Conservation (phyloP, 768 basidiomycete species). For the Leccinellum albellum region DNA sequence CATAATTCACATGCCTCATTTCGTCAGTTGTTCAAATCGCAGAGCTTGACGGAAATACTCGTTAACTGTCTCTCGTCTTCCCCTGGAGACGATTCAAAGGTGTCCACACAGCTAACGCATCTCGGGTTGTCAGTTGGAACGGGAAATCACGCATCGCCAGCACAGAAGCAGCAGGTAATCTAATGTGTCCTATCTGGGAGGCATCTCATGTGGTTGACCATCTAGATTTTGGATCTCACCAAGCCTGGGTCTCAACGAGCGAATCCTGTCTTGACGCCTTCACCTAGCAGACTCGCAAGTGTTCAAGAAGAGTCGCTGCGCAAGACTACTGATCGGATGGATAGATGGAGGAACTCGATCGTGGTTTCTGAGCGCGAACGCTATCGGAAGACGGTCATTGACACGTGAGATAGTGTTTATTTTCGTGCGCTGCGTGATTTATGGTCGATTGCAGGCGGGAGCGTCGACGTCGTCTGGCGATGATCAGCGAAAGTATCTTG, state of each 20-base stretch:
- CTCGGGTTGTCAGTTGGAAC: slow-evolving; percentile 65
- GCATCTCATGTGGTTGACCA: background rate
- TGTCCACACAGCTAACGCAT: slow-evolving; percentile 69
- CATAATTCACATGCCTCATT: slow-evolving; percentile 65
- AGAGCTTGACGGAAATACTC: slow-evolving; percentile 63
- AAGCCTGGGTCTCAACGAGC: slow-evolving; percentile 30
- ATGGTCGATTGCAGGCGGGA: slow-evolving; percentile 54
- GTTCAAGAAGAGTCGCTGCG: slow-evolving; percentile 42
- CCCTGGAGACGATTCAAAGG: slow-evolving; percentile 7
- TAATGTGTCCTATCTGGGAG: background rate
- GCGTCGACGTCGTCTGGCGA: slow-evolving; percentile 63
- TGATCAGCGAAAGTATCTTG: slow-evolving; percentile 57
- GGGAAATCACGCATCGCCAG: slow-evolving; percentile 54
- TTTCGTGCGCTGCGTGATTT: background rate
- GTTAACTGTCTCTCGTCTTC: slow-evolving; percentile 60
- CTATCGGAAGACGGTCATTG: slow-evolving; percentile 65
- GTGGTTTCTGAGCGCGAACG: slow-evolving; percentile 67
- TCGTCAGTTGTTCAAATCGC: slow-evolving; percentile 69
- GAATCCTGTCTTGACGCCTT: background rate
- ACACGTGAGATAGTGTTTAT: slow-evolving; percentile 45
- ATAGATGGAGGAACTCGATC: slow-evolving; percentile 72
- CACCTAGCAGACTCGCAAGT: slow-evolving; percentile 14
- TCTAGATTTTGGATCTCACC: slow-evolving; percentile 56
- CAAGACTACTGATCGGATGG: slow-evolving; percentile 59
- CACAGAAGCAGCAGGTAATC: slow-evolving; percentile 71